Evolutionary conservation across 805 yeast species (phyloP).

Genomic region (Maudiozyma bulderi): DNA sequence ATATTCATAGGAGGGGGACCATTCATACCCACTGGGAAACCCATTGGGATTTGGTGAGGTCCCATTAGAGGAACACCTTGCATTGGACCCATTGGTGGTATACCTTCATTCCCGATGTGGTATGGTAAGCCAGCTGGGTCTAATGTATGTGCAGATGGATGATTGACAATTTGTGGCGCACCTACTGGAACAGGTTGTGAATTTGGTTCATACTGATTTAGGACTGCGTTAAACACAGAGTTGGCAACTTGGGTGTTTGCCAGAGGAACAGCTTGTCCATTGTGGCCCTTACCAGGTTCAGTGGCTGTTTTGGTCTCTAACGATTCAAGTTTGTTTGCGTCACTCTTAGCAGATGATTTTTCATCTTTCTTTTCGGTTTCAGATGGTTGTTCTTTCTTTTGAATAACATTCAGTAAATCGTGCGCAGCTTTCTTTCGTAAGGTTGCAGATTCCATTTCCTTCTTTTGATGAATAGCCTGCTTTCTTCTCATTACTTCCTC

Average conservation of each 20-base stretch:
- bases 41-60: slow-evolving; percentile 8
- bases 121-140: slow-evolving; percentile 22
- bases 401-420: slow-evolving; percentile 38
- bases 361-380: slow-evolving; percentile 1
- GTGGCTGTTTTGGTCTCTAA: neutral
- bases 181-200: neutral
- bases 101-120: slow-evolving; percentile 16
- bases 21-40: slow-evolving; percentile 4
- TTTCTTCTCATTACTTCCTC: neutral
- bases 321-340: neutral
- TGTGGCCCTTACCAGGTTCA: no score
- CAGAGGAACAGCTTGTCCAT: slow-evolving; percentile 7
- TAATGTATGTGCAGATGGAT: slow-evolving; percentile 6
- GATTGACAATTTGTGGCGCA: slow-evolving; percentile 4
- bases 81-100: slow-evolving; percentile 15
- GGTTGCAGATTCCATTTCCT: slow-evolving; percentile 16
- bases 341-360: neutral
- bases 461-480: slow-evolving; percentile 8
- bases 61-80: slow-evolving; percentile 5
- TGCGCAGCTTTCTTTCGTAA: slow-evolving; percentile 29
- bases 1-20: neutral
- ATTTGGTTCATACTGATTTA: slow-evolving; percentile 22
- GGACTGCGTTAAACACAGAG: slow-evolving; percentile 27
- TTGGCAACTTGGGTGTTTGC: slow-evolving; percentile 21
- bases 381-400: slow-evolving; percentile 14